These are phyloP conservation scores for Mycena amicta DNA, from an alignment of 768 basidiomycete species.

Conservation along the genomic window DNA sequence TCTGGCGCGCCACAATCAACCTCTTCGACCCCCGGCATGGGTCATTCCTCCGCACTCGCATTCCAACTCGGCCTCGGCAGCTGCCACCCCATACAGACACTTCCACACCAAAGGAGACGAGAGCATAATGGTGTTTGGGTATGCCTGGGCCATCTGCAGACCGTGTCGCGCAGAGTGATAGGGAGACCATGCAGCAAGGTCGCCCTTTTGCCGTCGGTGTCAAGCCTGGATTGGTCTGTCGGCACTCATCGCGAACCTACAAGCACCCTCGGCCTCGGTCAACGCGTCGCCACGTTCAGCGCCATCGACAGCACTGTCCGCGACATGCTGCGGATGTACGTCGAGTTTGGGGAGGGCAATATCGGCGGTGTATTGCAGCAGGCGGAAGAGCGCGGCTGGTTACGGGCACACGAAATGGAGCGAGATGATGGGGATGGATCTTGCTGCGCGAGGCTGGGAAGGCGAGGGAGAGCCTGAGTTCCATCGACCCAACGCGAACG, in stretches of 20 bases:
- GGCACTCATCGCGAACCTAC: conserved; percentile 33
- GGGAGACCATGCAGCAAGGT: conserved; percentile 52
- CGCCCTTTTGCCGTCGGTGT: conserved; percentile 56
- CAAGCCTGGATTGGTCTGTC: conserved; percentile 28
- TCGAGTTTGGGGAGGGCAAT: conserved; percentile 73
- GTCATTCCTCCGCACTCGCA: neutral
- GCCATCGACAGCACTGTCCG: conserved; percentile 52
- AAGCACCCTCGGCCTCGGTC: conserved; percentile 42
- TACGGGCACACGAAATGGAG: conserved; percentile 66
- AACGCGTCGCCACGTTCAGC: conserved; percentile 32
- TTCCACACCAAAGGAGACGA: conserved; percentile 73
- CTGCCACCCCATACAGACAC: conserved; percentile 58
- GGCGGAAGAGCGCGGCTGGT: conserved; percentile 74
- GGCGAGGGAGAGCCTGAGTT: too few species aligned
- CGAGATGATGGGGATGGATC: conserved; percentile 67
- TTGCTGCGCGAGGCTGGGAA: conserved; percentile 57
- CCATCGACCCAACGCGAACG: conserved; percentile 14
- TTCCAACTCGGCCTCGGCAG: conserved; percentile 32
- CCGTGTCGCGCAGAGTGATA: conserved; percentile 65
- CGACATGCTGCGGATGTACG: conserved; percentile 67
- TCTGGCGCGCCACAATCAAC: conserved; percentile 3
- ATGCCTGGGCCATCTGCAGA: conserved; percentile 66
- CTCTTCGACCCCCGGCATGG: conserved; percentile 13
- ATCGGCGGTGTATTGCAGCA: conserved; percentile 61
- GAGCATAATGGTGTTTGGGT: conserved; percentile 53